Conservation (phyloP, 2,329 filamentous ascomycete species). For the Curvularia lunata region DNA sequence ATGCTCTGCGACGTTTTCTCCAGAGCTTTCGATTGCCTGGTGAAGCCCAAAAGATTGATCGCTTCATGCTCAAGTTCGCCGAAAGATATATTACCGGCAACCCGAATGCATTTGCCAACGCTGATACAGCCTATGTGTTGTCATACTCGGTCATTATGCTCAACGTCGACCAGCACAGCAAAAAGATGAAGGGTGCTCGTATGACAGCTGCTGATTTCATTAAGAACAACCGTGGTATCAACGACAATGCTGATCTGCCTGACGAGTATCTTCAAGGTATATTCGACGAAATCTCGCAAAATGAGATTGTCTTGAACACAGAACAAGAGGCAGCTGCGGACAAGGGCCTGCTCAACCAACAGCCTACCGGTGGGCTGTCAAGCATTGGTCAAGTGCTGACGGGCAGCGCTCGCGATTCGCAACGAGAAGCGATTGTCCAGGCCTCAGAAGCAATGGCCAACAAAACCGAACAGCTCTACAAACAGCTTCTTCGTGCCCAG, state of each 20-base stretch:
- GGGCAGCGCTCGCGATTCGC: conserved; percentile 88
- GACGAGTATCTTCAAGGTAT: conserved; percentile 89
- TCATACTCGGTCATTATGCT: conserved; percentile 96
- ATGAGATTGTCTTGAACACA: conserved; percentile 94
- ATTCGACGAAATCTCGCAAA: conserved; percentile 86
- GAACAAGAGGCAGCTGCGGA: conserved; percentile 90
- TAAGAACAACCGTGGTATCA: conserved; percentile 98
- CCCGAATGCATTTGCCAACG: conserved; percentile 96
- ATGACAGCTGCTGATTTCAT: conserved; percentile 99
- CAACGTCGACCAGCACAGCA: conserved; percentile 94
- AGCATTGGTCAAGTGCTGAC: conserved; percentile 88
- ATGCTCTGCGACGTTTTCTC: conserved; percentile 86
- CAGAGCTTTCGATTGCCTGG: conserved; percentile 94
- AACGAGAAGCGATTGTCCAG: conserved; percentile 90
- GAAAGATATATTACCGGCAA: conserved; percentile 95
- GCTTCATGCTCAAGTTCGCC: conserved; percentile 98
- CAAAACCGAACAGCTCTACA: conserved; percentile 85
- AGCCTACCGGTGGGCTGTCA: conserved; percentile 71
- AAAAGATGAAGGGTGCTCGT: conserved; percentile 76
- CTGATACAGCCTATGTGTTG: conserved; percentile 94
- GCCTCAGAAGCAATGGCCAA: conserved; percentile 93
- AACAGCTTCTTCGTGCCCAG: conserved; percentile 89
- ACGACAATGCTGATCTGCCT: conserved; percentile 91
- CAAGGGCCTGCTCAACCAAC: conserved; percentile 64
- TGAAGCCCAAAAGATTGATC: conserved; percentile 98